phyloP scores from a whole-genome alignment of 2,329 filamentous ascomycete species.

The Phymatotrichopsis omnivora region DNA sequence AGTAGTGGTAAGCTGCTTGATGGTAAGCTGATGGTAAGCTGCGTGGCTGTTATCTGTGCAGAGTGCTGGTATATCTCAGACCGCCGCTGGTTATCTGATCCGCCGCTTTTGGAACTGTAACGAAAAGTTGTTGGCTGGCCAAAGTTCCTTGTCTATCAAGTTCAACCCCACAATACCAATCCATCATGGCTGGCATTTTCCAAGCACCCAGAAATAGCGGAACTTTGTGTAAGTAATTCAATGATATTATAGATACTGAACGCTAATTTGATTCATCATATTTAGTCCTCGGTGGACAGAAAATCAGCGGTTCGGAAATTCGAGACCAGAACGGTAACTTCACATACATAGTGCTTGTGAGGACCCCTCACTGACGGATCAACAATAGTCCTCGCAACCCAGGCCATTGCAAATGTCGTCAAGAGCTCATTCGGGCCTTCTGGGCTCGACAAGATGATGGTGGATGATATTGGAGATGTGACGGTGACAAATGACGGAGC shows the following conservation, averaged over 20 bases:
- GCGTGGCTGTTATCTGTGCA: no score
- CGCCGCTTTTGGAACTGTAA: no score
- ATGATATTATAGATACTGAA: not conserved
- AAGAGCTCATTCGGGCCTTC: constrained; percentile 98
- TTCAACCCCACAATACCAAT: no score
- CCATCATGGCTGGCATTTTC: constrained; percentile 98
- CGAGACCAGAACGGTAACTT: constrained; percentile 82
- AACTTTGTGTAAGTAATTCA: constrained; percentile 61
- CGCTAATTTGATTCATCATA: constrained; percentile 11
- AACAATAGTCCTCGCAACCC: constrained; percentile 70
- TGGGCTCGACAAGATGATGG: constrained; percentile 99
- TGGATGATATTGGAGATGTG: constrained; percentile 98
- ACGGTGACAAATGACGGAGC: constrained; percentile 98
- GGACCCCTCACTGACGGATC: constrained; percentile 9
- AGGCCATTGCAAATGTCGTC: constrained; percentile 96
- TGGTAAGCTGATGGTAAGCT: no score
- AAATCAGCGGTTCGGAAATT: constrained; percentile 94
- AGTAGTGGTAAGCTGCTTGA: no score
- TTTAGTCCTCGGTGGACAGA: constrained; percentile 80
- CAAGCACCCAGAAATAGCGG: constrained; percentile 86
- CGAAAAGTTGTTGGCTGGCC: no score
- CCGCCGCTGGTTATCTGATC: no score
- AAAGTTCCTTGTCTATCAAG: no score
- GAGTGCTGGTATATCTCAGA: no score
- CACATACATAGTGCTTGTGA: not conserved